Evolutionary conservation across 768 basidiomycete genomes (phyloP).

Genomic region (Arthromyces matolae): DNA sequence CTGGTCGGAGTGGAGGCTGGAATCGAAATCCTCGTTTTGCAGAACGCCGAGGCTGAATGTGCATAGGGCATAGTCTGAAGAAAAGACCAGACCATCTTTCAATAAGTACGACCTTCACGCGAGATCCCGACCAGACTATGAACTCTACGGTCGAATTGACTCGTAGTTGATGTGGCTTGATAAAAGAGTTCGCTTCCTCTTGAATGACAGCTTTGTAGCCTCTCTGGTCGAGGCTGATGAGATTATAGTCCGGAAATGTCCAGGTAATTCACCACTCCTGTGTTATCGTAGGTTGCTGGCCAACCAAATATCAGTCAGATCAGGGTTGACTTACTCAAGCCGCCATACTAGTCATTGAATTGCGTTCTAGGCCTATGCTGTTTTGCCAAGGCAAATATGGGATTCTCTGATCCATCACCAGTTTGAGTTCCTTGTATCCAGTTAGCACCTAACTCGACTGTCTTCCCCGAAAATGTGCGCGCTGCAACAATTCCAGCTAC

Average conservation of each 20-base stretch:
- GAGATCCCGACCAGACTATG: conserved; percentile 41
- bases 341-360: conserved; percentile 41
- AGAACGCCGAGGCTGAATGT: conserved; percentile 72
- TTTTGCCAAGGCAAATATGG: conserved; percentile 53
- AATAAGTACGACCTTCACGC: conserved; percentile 49
- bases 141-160: conserved; percentile 48
- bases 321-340: conserved; percentile 36
- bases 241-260: conserved; percentile 52
- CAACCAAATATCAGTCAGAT: not conserved
- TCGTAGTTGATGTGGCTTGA: conserved; percentile 42
- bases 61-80: conserved; percentile 56
- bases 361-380: conserved; percentile 49
- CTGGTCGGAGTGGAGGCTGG: conserved; percentile 52
- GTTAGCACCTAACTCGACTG: conserved; percentile 57
- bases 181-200: conserved; percentile 53
- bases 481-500: conserved; percentile 66
- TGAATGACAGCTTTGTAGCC: conserved; percentile 58
- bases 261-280: conserved; percentile 45
- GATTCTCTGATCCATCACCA: conserved; percentile 50
- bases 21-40: conserved; percentile 57
- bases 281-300: conserved; percentile 53
- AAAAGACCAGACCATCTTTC: conserved; percentile 37
- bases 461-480: conserved; percentile 46
- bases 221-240: conserved; percentile 54
- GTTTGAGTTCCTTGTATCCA: conserved; percentile 55